Conservation (phyloP, 164 flowering plant genomes). For the Vitis vinifera region DNA sequence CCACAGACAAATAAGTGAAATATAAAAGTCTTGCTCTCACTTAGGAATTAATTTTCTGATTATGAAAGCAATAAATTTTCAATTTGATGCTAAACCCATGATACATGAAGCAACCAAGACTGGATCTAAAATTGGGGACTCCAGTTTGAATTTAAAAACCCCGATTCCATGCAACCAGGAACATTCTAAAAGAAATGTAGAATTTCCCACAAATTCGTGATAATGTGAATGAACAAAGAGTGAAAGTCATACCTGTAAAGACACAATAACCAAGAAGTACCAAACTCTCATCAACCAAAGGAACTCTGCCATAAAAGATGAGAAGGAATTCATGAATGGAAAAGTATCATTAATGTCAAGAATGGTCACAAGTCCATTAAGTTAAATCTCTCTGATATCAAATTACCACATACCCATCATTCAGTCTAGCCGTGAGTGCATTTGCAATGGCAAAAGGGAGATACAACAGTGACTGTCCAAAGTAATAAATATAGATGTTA, state of each 20-base stretch:
- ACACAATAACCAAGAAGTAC: conserved; percentile 74
- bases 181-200: not conserved
- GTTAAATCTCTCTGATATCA: not conserved
- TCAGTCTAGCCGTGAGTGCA: conserved; percentile 78
- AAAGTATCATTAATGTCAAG: not conserved
- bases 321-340: not conserved
- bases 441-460: conserved; percentile 96
- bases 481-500: conserved; percentile 6
- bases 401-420: conserved; percentile 67
- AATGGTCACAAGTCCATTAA: not conserved
- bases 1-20: no score
- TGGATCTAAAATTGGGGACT: no score
- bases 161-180: not conserved
- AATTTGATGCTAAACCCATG: no score
- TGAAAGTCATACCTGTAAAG: conserved; percentile 60
- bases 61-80: no score
- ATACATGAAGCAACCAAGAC: no score
- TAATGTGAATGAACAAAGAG: not conserved
- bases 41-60: no score
- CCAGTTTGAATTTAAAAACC: no score
- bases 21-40: no score
- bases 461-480: conserved; percentile 78
- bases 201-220: not conserved
- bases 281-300: conserved; percentile 71
- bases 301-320: conserved; percentile 53